Evolutionary conservation across 106 monocot species (phyloP).

Genomic region (Alisma plantagoaquatica): DNA sequence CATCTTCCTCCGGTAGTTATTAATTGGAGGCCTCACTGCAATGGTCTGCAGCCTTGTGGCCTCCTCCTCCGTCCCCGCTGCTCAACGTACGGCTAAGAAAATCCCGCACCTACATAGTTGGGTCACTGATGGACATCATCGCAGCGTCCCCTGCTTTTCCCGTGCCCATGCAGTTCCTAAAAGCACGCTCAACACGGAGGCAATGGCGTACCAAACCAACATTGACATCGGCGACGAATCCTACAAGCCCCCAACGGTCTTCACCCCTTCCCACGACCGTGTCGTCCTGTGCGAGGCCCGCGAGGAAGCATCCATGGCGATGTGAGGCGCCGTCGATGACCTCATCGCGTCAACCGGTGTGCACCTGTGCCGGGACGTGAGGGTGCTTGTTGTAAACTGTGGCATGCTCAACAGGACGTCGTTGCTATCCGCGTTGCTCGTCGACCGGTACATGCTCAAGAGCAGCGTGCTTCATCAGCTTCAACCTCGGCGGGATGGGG

Average conservation of each 20-base stretch:
- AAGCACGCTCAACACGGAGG: too few relatives aligned
- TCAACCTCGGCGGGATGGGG: constrained; percentile 12
- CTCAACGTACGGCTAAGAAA: too few relatives aligned
- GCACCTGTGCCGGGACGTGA: constrained; percentile 4
- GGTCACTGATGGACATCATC: too few relatives aligned
- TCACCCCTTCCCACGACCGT: neutral
- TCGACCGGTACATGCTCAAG: constrained; percentile 10
- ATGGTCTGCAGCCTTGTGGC: too few relatives aligned
- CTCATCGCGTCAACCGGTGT: constrained; percentile 10
- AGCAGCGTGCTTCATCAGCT: constrained; percentile 4
- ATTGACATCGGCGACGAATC: constrained; percentile 12
- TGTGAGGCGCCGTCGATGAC: constrained; percentile 12
- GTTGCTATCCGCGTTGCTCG: constrained; percentile 6
- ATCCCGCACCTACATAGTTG: too few relatives aligned
- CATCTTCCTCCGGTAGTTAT: too few relatives aligned
- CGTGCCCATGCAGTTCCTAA: too few relatives aligned
- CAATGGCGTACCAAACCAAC: too few relatives aligned
- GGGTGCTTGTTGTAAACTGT: constrained; percentile 5
- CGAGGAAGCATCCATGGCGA: constrained; percentile 1
- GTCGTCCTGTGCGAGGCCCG: too few relatives aligned
- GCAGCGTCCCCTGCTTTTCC: too few relatives aligned
- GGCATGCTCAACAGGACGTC: constrained; percentile 5
- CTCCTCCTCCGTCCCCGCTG: too few relatives aligned
- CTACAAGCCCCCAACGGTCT: neutral
- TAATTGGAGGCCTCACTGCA: too few relatives aligned